phyloP scores from a whole-genome alignment of 1,284 basidiomycete genomes.

The Ganoderma multipileum region DNA sequence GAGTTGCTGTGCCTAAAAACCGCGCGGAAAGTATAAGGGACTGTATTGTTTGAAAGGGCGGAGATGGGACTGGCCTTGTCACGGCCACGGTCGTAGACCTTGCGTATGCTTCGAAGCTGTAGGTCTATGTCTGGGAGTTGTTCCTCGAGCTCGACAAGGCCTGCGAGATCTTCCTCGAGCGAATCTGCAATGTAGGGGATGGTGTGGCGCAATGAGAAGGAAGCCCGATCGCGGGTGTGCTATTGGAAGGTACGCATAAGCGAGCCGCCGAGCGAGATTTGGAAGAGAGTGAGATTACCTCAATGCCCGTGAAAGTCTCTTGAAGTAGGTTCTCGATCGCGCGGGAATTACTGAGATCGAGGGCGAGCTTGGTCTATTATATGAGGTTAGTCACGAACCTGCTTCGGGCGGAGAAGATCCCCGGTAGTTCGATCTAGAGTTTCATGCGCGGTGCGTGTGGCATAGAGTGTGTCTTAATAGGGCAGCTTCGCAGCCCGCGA shows the following conservation, averaged over 20 bases:
- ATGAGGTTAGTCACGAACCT: conserved; percentile 18
- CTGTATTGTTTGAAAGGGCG: background rate
- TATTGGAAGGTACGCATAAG: conserved; percentile 34
- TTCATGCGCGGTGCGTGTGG: background rate
- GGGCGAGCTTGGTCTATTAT: conserved; percentile 63
- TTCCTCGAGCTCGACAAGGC: conserved; percentile 57
- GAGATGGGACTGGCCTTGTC: conserved; percentile 54
- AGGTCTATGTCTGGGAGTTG: conserved; percentile 64
- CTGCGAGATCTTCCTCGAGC: conserved; percentile 61
- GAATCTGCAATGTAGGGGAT: conserved; percentile 65
- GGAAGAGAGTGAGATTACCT: conserved; percentile 47
- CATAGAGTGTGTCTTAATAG: background rate
- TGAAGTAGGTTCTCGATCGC: conserved; percentile 72
- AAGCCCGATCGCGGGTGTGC: conserved; percentile 64
- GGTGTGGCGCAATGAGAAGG: conserved; percentile 60
- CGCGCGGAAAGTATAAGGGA: conserved; percentile 1
- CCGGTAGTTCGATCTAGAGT: background rate
- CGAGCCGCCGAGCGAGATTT: background rate
- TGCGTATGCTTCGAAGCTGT: conserved; percentile 64
- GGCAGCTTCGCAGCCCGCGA: background rate
- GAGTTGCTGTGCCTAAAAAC: conserved; percentile 61
- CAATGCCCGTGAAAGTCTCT: conserved; percentile 62
- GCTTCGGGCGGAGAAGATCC: conserved; percentile 15
- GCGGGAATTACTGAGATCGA: conserved; percentile 73
- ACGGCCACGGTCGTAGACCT: conserved; percentile 72